Percentiles rank a stretch among this genome's conserved stretches.
Evolutionary conservation across 2,329 filamentous ascomycete genomes (phyloP).

Genomic region (Sclerotinia sclerotiorum): DNA sequence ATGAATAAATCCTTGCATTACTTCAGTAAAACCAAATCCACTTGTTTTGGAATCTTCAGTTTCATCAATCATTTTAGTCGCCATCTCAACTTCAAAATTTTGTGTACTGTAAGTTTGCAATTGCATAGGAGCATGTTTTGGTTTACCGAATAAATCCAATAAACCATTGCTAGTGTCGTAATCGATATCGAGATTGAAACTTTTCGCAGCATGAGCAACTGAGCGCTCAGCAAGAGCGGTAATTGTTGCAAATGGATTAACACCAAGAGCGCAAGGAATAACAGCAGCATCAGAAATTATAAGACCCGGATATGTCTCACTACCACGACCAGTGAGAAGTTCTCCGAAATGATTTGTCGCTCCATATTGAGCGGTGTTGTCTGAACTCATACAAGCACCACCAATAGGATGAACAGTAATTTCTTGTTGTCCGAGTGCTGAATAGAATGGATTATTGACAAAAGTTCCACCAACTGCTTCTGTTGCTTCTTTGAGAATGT

Average conservation of each 20-base stretch:
- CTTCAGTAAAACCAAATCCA: constrained; percentile 62
- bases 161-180: constrained; percentile 48
- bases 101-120: constrained; percentile 24
- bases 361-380: constrained; percentile 56
- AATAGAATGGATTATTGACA: constrained; percentile 58
- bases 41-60: constrained; percentile 42
- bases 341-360: constrained; percentile 62
- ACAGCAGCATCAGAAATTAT: constrained; percentile 62
- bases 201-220: constrained; percentile 51
- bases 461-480: constrained; percentile 59
- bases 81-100: constrained; percentile 44
- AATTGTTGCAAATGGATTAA: constrained; percentile 69
- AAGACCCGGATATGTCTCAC: constrained; percentile 55
- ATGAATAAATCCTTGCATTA: constrained; percentile 63
- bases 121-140: constrained; percentile 38
- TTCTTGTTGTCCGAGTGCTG: constrained; percentile 55
- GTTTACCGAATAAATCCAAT: constrained; percentile 56
- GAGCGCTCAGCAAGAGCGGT: constrained; percentile 66
- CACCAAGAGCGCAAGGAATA: constrained; percentile 61
- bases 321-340: constrained; percentile 54
- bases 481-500: constrained; percentile 54
- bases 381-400: constrained; percentile 61
- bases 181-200: constrained; percentile 46
- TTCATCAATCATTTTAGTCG: constrained; percentile 43
- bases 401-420: constrained; percentile 68